Evolutionary conservation across 768 basidiomycete genomes (phyloP), one percentile per base, ranked within the genome.

Genomic region (Leccinum boreale): DNA sequence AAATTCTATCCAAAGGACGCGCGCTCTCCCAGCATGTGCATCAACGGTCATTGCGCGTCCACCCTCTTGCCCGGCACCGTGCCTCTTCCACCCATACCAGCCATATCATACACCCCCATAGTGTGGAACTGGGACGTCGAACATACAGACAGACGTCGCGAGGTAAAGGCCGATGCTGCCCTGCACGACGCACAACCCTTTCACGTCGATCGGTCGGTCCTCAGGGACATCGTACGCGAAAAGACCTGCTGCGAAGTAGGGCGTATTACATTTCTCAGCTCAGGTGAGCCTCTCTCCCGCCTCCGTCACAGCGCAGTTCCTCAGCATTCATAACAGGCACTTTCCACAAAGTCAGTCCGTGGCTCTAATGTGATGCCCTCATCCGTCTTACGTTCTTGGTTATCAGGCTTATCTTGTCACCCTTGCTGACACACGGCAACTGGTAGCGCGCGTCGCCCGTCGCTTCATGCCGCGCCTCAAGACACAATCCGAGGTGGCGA

Each of bases 401-500:
- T 51, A 33, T 53, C 58, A 92, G 89, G 91, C 89, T 29, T 93
- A 92, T 75, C 79, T 90, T 2, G 75, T 92, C 52, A 87, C 84
- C 8, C 80, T 92, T 19, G 76, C 73, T 19, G 82, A 87, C 65
- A 74, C 79, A 15, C 74, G 80, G 52, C 79, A 88, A 57, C 70
- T 93, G 45, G 85, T 94, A 8, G 89, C 88, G 6, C 83, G 90
- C 39, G 89, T 93, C 23, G 91, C 91, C 3, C 85, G 90, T 52
- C 83, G 88, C 10, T 93, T 89, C 71, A 91, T 93, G 89, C 87
- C 90, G 1, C 81, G 87, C 33, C 80, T 92, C 62, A 94, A 94
- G 75, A 92, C 89, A 4, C 87, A 90, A 70, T 92, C 91, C 0
- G 92, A 94, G 67, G 87, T 92, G 8, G 90, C 91, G 3, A 94